Evolutionary conservation across 1,139 yeast species (phyloP).

Genomic region (Geotrichum fermentans): DNA sequence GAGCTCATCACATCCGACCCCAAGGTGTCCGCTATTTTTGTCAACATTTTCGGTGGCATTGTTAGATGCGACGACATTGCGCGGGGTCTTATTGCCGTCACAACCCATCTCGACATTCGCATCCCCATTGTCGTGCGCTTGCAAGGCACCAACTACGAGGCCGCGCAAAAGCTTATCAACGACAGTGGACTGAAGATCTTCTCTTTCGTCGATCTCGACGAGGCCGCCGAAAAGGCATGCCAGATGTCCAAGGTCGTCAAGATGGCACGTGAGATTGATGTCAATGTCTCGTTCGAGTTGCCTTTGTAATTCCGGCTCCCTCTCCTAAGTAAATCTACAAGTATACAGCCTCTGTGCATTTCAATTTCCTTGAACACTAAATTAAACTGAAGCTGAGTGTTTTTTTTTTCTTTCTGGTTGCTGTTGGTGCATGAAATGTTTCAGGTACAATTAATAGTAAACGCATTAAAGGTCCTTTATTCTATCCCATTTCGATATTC

Average conservation of each 20-base stretch:
- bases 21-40: conserved; percentile 91
- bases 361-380: no score
- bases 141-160: conserved; percentile 93
- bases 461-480: neutral
- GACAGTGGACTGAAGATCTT: conserved; percentile 91
- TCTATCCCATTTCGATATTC: no score
- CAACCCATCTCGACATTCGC: conserved; percentile 80
- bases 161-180: conserved; percentile 80
- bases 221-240: conserved; percentile 95
- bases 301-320: conserved; percentile 37
- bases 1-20: conserved; percentile 85
- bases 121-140: conserved; percentile 97
- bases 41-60: conserved; percentile 98
- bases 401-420: no score
- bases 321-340: no score
- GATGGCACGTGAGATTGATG: conserved; percentile 48
- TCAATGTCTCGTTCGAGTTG: conserved; percentile 47
- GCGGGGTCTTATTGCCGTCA: conserved; percentile 89
- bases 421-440: neutral
- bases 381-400: no score
- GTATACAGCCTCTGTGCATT: neutral
- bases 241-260: conserved; percentile 53
- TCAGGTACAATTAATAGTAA: neutral
- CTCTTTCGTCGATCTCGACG: conserved; percentile 88
- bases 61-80: conserved; percentile 99